Conservation (phyloP, 768 basidiomycete genomes). For the Pisolithus orientalis region DNA sequence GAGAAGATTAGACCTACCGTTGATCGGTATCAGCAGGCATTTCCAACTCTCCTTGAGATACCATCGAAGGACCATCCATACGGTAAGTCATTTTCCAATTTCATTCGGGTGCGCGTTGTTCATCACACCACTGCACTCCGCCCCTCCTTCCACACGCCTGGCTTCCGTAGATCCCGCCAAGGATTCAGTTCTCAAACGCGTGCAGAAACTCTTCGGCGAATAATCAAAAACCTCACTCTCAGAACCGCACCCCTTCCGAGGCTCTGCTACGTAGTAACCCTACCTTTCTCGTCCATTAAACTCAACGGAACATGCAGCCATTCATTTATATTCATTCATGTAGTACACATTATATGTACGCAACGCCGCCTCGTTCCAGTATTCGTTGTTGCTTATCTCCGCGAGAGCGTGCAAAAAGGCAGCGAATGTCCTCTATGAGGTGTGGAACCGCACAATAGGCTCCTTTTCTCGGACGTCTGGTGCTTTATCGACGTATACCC, state of each 20-base stretch:
- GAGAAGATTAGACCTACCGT: conserved; percentile 95
- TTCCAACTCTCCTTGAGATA: conserved; percentile 95
- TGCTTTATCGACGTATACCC: conserved; percentile 65
- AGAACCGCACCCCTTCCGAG: conserved; percentile 3
- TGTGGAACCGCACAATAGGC: conserved; percentile 62
- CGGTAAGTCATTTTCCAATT: conserved; percentile 46
- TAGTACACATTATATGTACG: conserved; percentile 20
- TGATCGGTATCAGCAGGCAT: conserved; percentile 92
- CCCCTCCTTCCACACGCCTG: conserved; percentile 13
- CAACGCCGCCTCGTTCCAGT: conserved; percentile 12
- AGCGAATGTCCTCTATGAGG: conserved; percentile 20
- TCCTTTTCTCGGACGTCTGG: conserved; percentile 66
- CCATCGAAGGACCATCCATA: conserved; percentile 99
- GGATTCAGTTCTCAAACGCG: conserved; percentile 92
- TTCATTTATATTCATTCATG: conserved; percentile 18
- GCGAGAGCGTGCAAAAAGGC: conserved; percentile 1
- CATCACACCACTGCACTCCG: conserved; percentile 1
- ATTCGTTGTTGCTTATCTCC: conserved; percentile 9
- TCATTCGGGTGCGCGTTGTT: conserved; percentile 1
- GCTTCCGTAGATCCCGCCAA: conserved; percentile 76
- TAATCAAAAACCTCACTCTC: conserved; percentile 29
- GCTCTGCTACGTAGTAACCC: neutral
- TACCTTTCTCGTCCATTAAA: neutral
- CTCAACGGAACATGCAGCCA: conserved; percentile 19
- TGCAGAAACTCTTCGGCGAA: conserved; percentile 95